Base-by-base conservation (phyloP, 2,329 filamentous ascomycete species). In the Cryphonectria naterciae region DNA sequence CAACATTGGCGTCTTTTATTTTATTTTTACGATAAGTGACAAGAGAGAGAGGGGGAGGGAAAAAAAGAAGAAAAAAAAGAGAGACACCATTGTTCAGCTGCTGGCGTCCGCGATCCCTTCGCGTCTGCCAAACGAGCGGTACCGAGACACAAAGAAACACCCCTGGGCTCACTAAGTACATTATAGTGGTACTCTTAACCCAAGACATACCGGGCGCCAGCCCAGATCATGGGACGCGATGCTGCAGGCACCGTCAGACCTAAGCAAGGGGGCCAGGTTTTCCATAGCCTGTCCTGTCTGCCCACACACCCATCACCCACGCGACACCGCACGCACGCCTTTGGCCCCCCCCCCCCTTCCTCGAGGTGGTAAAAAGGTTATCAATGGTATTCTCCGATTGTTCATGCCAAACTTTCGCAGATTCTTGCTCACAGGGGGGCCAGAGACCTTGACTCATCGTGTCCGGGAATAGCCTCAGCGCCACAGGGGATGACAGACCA, bases 381-480 rank as follows among this genome's bases (percentile, higher is more conserved):
- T 49, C 10, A 49, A 49, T 49, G 46, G 46, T 49, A 49, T 49
- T 49, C 46, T 49, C 46, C 22, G 46, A 49, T 49, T 39, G 22
- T 49, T 22, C 22, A 49, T 49, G 43, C 43, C 17, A 49, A n/a
- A 10, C 22, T 8, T 49, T 49, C 41, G 41, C 41, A 17, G 41
- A 13, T 35, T 39, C 22, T 61, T 61, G 19, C 32, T 37, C 28
- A 19, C 46, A 49, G 17, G 37, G 10, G 11, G 32, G 2, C 32
- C 58, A 22, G 25, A 39, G n/a, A 64, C 37, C 39, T 64, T 64
- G 46, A 39, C 64, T 39, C 46, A 70, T 65, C 61, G 25, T 56
- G 52, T 32, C 43, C 49, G 28, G 32, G 69, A 37, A 67, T 46
- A 70, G 60, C 69, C 39, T 65, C 65, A 70, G 68, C 65, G 41